These are phyloP conservation scores for Nakazawaea pomicola DNA, from an alignment of 805 yeast species.

Conservation along the genomic window DNA sequence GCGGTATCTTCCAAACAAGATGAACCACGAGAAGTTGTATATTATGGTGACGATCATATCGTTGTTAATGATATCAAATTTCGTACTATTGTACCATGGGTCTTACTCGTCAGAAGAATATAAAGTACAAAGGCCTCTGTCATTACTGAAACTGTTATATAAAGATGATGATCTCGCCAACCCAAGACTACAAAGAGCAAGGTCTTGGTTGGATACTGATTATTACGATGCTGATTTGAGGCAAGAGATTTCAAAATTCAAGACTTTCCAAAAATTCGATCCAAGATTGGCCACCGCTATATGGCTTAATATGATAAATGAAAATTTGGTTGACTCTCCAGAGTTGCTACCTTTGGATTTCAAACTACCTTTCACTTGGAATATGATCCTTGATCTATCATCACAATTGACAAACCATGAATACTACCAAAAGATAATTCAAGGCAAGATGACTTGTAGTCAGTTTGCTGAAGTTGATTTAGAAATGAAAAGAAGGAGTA, in stretches of 20 bases:
- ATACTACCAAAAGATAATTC: neutral
- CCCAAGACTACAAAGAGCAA: conserved; percentile 7
- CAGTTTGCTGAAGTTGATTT: neutral
- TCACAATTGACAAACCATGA: neutral
- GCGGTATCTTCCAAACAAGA: neutral
- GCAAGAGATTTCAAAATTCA: neutral
- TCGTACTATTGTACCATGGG: neutral
- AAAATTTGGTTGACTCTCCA: conserved; percentile 12
- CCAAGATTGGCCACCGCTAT: conserved; percentile 17
- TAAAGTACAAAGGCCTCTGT: conserved; percentile 1
- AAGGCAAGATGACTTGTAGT: neutral
- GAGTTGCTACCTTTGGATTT: conserved; percentile 13
- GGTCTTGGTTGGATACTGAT: conserved; percentile 3
- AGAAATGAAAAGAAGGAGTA: neutral
- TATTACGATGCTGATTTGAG: conserved; percentile 1
- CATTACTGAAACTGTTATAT: neutral
- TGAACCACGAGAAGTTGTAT: neutral
- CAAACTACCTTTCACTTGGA: conserved; percentile 24
- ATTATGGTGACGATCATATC: neutral
- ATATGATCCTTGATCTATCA: conserved; percentile 2
- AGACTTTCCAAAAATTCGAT: conserved; percentile 13
- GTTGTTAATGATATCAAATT: neutral
- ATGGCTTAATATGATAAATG: conserved; percentile 15
- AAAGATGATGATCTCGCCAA: conserved; percentile 2
- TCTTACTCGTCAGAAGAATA: neutral